phyloP scores from a whole-genome alignment of 176 grass and related monocot species.

The Panicum miliaceum region DNA sequence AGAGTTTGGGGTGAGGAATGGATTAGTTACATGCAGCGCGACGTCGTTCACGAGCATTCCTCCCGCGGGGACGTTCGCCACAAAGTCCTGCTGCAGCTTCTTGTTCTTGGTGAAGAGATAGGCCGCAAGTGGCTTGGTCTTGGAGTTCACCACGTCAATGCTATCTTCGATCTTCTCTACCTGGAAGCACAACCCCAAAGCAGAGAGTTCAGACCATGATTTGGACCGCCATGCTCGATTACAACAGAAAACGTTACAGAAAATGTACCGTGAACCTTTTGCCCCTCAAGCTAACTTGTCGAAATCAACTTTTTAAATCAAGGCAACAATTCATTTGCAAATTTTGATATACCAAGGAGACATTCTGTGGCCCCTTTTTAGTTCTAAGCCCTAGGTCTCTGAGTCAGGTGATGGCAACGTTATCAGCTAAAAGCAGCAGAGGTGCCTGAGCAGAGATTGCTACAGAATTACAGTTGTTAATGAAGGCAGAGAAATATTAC shows the following conservation, averaged over 20 bases:
- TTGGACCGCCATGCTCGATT: not conserved
- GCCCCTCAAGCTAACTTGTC: too few species aligned
- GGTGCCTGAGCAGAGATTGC: not conserved
- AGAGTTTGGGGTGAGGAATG: not conserved
- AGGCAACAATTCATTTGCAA: not conserved
- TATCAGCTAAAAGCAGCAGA: not conserved
- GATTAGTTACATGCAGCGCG: conserved; percentile 67
- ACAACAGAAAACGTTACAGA: not conserved
- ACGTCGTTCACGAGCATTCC: conserved; percentile 83
- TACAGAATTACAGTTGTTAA: not conserved
- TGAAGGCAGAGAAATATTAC: conserved; percentile 26
- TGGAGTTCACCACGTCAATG: conserved; percentile 66
- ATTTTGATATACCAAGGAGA: too few species aligned
- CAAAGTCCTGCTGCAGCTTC: conserved; percentile 71
- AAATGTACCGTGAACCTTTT: not conserved
- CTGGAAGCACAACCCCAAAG: conserved; percentile 33
- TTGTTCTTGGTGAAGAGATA: conserved; percentile 93
- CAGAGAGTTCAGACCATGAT: not conserved
- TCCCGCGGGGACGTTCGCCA: conserved; percentile 67
- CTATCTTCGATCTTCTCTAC: conserved; percentile 85
- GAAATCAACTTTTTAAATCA: not conserved
- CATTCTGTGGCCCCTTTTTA: not conserved
- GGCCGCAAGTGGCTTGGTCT: conserved; percentile 78
- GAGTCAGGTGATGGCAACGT: not conserved
- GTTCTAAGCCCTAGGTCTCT: not conserved